Evolutionary conservation across 768 basidiomycete species (phyloP).

Genomic region (Phaeolepiota aurea): DNA sequence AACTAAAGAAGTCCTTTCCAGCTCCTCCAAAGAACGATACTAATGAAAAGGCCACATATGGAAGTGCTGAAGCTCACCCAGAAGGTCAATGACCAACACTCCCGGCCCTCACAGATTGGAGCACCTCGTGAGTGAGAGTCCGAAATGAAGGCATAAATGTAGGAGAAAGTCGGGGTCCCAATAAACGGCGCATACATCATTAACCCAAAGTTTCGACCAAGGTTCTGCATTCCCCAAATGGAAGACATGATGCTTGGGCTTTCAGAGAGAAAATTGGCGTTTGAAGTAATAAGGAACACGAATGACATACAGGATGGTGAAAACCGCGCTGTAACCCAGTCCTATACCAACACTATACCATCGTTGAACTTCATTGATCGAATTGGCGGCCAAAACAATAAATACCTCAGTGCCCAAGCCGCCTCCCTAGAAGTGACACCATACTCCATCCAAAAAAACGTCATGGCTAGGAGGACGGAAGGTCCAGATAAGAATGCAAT

Average conservation of each 20-base stretch:
- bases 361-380: neutral
- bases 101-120: constrained; percentile 43
- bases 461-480: constrained; percentile 35
- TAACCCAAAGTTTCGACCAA: constrained; percentile 72
- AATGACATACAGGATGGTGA: constrained; percentile 58
- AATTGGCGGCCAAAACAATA: neutral
- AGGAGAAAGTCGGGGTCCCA: constrained; percentile 72
- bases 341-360: constrained; percentile 52
- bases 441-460: constrained; percentile 49
- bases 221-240: constrained; percentile 62
- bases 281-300: constrained; percentile 1
- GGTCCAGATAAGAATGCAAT: constrained; percentile 49
- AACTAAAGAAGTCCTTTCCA: constrained; percentile 53
- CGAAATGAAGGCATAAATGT: constrained; percentile 67
- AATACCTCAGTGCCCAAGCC: constrained; percentile 68
- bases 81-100: constrained; percentile 67
- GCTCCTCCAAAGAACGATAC: constrained; percentile 47
- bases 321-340: constrained; percentile 59
- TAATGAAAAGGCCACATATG: constrained; percentile 32
- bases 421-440: constrained; percentile 37
- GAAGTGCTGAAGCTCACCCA: constrained; percentile 35
- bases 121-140: constrained; percentile 35
- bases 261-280: constrained; percentile 4
- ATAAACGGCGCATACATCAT: constrained; percentile 69
- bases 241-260: constrained; percentile 67